Base-by-base conservation (phyloP, 345 rosid species). In the Durio zibethinus region DNA sequence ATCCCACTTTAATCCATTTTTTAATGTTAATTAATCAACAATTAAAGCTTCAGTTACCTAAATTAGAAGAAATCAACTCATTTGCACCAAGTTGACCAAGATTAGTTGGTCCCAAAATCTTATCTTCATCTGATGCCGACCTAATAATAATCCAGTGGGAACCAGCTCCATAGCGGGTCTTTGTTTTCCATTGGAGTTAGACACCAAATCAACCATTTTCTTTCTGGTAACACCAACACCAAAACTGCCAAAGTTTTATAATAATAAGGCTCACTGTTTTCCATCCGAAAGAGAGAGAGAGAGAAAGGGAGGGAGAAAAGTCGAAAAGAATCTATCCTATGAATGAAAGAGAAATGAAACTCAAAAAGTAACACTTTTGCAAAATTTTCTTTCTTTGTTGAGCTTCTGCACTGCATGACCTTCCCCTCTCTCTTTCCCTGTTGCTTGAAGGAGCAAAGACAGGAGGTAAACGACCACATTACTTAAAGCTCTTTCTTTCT, bases 161-260 rank as follows among this genome's bases (percentile, higher is more conserved):
- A 60, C 76, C 5, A 73, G 62, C 33, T 62, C 52, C 31, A 35
- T 25, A 31, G 61, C 12, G 45, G 45, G 72, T 63, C 43, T 64
- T 18, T 23, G 38, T 5, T 35, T 82, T 40, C 70, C 73, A 75
- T 43, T 80, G 86, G 87, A 84, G 89, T 83, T 74, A 83, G 89
- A 81, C 84, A 86, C 89, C 87, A 62, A 80, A 84, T 83, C 88
- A 84, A 57, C 83, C 77, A 72, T 40, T 69, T 25, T 78, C 43
- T 27, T 63, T 75, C 82, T 45, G 82, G 84, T 56, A 78, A 83
- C 84, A 63, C 20, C 62, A 20, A 33, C 47, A 33, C 45, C 61
- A 82, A 80, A 66, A 76, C 82, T 36, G 81, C 73, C 80, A 38
- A 50, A 69, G 70, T 74, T 40, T 73, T 48, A 74, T 52, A 42